Evolutionary conservation across 176 grass and related monocot genomes (phyloP), one percentile per base, ranked within the genome.

Genomic region (Phoenix roebelenii): DNA sequence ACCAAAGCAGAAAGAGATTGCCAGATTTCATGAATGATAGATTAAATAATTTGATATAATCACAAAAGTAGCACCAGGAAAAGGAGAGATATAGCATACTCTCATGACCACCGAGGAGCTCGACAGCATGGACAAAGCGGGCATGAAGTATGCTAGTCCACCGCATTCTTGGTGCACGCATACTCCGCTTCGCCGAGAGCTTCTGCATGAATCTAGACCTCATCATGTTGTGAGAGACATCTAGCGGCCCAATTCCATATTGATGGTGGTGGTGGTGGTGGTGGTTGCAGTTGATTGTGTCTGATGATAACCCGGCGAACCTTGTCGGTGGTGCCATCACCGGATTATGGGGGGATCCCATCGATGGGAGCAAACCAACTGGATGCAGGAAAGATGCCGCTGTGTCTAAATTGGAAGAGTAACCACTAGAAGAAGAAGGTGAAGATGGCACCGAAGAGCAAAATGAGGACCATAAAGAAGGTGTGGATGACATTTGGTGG

Each of bases 91-190:
- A 10, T 9, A 39, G 56, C 79, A 24, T 70, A 82, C 79, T 82
- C 53, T 82, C 79, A 63, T 82, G 79, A 60, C 79, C 79, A n/a
- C 79, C 79, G 6, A 82, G 64, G 39, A 82, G 79, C 19, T 82
- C 79, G 32, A 82, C 79, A 5, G 79, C 79, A 68, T 82, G 79
- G 54, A 82, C 79, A 58, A 82, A 82, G 63, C 79, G 66, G 14
- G 60, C 60, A 53, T 82, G 79, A 57, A 82, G 79, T 2, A 65
- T 76, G 35, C 72, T 76, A 3, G 79, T 82, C 79, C 79, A 82
- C 72, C 79, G 67, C 79, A 82, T 82, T 52, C 79, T 70, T 24
- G 79, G 79, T 4, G 79, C 72, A 14, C 79, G 18, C 12, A 70
- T 52, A 19, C 60, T 76, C 25, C 79, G 53, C 54, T 76, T 82